A percentile compares a stretch with the other conserved stretches of the same genome.
Evolutionary conservation across 1,139 yeast genomes (phyloP).

Genomic region (Saccharomycopsis hybrid): DNA sequence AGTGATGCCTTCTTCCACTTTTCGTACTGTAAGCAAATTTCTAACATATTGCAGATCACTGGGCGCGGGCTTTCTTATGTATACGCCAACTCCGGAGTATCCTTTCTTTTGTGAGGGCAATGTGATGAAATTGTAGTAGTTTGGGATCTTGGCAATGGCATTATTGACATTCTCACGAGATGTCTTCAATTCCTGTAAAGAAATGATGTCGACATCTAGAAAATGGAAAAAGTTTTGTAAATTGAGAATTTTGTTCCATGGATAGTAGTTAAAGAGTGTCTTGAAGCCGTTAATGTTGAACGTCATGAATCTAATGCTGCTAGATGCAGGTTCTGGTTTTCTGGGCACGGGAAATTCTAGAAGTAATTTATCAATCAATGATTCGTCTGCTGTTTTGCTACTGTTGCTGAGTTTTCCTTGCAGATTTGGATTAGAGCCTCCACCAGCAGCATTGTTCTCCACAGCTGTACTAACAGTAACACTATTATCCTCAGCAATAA

Average conservation of each 20-base stretch:
- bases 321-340: no score
- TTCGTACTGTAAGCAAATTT: constrained; percentile 43
- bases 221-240: constrained; percentile 45
- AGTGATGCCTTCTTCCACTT: constrained; percentile 89
- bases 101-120: constrained; percentile 67
- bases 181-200: constrained; percentile 83
- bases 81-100: constrained; percentile 88
- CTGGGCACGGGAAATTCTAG: background rate
- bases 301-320: constrained; percentile 34
- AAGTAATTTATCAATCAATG: no score
- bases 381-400: no score
- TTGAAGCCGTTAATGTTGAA: constrained; percentile 85
- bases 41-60: constrained; percentile 14
- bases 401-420: no score
- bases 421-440: no score
- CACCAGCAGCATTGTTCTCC: no score
- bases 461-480: no score
- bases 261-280: constrained; percentile 73
- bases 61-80: constrained; percentile 46
- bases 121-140: constrained; percentile 61
- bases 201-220: constrained; percentile 67
- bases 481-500: no score
- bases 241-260: constrained; percentile 60
- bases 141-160: constrained; percentile 49
- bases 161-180: constrained; percentile 42